Evolutionary conservation across 2,329 filamentous ascomycete genomes (phyloP), one percentile per base, ranked within the genome.

Genomic region (Colletotrichum camelliae): DNA sequence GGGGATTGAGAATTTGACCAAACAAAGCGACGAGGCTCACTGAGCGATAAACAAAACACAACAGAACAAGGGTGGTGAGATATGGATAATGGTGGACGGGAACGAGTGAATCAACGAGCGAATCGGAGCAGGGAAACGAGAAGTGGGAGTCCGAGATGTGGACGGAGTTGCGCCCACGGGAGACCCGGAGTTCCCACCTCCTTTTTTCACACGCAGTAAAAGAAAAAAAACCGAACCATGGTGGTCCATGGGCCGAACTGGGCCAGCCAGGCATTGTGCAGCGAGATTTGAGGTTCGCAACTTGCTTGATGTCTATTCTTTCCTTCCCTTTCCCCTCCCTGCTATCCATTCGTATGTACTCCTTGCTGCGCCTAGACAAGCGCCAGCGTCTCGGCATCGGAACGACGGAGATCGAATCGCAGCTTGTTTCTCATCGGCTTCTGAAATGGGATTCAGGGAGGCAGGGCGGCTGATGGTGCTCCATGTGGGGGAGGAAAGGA

Each of bases 391-490:
- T 43, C 52, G n/a, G 29, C 61, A 39, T 43, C n/a, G n/a, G 62
- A 68, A 31, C 9, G 29, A 68, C 29, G 55, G 69, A 58, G 39
- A 75, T 33, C 74, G 37, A 75, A 73, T 75, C 70, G 70, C 64
- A 60, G 29, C 43, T 15, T 65, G 70, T 37, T 33, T 24, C 61
- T 65, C 64, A 58, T 21, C 21, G 18, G 6, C 18, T 39, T 64
- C 61, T 37, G 37, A 55, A 35, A 52, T 75, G 64, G 58, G 70
- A 60, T 65, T 65, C 70, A 73, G 64, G 73, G 64, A 33, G n/a
- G 62, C 24, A 48, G 7, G 31, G 37, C 27, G 37, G 39, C 27
- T 37, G n/a, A 16, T 35, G 72, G 37, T 55, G 62, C 62, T 33
- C 61, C 68, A n/a, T 61, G 58, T 67, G 62, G 58, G 58, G 58